A percentile compares a stretch with the other conserved stretches of the same genome.
phyloP scores from a whole-genome alignment of 2,329 filamentous ascomycete genomes.

The Microdochium paspali region DNA sequence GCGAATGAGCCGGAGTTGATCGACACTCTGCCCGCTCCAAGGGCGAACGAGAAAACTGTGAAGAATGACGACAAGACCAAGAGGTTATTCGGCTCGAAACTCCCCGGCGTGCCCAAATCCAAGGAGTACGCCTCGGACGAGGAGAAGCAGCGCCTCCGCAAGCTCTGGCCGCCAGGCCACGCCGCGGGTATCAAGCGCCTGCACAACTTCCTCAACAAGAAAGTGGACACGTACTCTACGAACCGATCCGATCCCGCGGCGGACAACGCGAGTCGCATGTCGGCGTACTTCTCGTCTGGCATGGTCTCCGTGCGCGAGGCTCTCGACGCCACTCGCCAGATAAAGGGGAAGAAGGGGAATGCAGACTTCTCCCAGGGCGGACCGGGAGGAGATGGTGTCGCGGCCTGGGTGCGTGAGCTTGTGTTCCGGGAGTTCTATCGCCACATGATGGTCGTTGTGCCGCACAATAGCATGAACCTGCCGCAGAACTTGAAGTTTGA shows the following conservation, averaged over 20 bases:
- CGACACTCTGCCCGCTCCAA: conserved; percentile 24
- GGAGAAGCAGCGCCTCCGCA: conserved; percentile 20
- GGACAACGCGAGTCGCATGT: conserved; percentile 22
- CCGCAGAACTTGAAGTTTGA: conserved; percentile 65
- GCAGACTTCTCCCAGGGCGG: conserved; percentile 7
- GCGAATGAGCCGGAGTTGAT: conserved; percentile 35
- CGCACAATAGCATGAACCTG: conserved; percentile 52
- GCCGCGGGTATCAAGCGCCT: conserved; percentile 18
- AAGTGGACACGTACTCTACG: conserved; percentile 19
- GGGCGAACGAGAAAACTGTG: conserved; percentile 9
- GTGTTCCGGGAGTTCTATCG: conserved; percentile 18
- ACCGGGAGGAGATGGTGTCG: conserved; percentile 6
- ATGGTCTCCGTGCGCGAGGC: conserved; percentile 13
- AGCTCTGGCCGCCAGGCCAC: conserved; percentile 25
- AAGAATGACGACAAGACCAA: conserved; percentile 2
- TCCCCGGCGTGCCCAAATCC: conserved; percentile 17
- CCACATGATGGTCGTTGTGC: conserved; percentile 11
- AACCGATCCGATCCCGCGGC: conserved; percentile 20
- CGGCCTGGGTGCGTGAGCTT: conserved; percentile 14
- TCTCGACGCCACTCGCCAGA: conserved; percentile 4
- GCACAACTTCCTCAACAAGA: conserved; percentile 17
- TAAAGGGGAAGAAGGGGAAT: conserved; percentile 4
- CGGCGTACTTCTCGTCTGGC: conserved; percentile 22
- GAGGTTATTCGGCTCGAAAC: conserved; percentile 14
- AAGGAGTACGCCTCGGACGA: conserved; percentile 21